Base-by-base conservation (phyloP, 257 asterid species). In the Nicotiana undulata region DNA sequence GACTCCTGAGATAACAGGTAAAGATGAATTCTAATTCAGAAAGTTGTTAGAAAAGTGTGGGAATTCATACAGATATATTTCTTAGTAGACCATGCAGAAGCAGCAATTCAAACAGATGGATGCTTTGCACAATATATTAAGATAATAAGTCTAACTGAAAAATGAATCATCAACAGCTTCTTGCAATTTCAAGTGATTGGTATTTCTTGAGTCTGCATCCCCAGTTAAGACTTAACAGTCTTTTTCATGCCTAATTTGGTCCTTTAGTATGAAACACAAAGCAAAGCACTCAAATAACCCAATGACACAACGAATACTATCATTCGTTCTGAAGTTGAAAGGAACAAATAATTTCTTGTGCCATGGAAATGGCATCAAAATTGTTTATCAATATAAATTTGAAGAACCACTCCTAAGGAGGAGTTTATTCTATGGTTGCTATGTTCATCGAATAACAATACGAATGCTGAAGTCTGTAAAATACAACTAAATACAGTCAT, bases 1-100 rank as follows among this genome's bases (percentile, higher is more conserved):
- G 80, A 84, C 93, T 81, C 99, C 99, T 93, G 91, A 86, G 78
- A 53, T 26, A 83, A 64, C 67, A 82, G 28, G 28, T 20, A 70
- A 56, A 85, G 3, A 74, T 74, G 37, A 44, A 24, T 6, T 70
- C 12, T 11, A 40, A 6, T 70, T 20, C 77, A 70, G 56, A 70
- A 40, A 70, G 58, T 70, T 11, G 2, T 40, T 18, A 9, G 6
- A 16, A 16, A 53, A 20, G 2, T 53, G 59, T 53, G 59, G 59
- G 2, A 17, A 16, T 0, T 4, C 20, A 16, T 53, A 58, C 63
- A 58, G 28, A 51, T 51, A 51, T 51, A 51, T 51, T 40, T 51
- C 18, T 4, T 56, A 37, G 3, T 63, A 31, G 72, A 8, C 15
- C 8, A 26, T 44, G 15, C 37, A 22, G 49, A 22, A 8, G 31